Base-by-base conservation (phyloP, 352 stramenopile species). In the Halophytophthora polymorphica region DNA sequence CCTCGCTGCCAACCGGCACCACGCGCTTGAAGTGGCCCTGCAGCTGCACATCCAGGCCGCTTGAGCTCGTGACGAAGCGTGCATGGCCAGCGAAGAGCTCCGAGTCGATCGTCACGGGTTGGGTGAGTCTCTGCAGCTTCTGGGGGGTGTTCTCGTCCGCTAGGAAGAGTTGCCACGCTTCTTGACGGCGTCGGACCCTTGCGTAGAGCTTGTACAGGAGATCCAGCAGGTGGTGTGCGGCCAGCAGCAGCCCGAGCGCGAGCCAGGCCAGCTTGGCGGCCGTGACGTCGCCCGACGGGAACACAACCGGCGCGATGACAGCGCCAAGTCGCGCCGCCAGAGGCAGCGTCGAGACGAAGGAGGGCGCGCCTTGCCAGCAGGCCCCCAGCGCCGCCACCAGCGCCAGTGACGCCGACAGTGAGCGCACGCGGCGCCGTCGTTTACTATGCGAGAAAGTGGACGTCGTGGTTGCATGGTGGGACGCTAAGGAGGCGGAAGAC, bases 1-100 rank as follows among this genome's bases (percentile, higher is more conserved):
- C 11, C 25, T 67, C 62, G n/a, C 49, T 55, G 2, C 54, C 59
- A 0, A 48, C 39, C 6, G 71, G 58, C 1, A 73, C 59, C 0
- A 55, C 44, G 13, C 61, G 58, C 50, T 73, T 88, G 53, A 92
- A 88, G 11, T 53, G 61, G 2, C 78, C 81, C 44, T 92, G 78
- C 0, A 90, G 40, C 29, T 88, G 78, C 19, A 92, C 55, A 53
- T 68, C 74, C n/a, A 38, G 62, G 60, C 43, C 59, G 59, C 34
- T 71, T 78, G 46, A 45, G 49, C 2, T 45, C 56, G 39, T 53
- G 23, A 82, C 59, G 17, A 79, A 55, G 21, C 25, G 25, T 8
- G 67, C 37, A 14, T 64, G 58, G 3, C 71, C 71, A 22, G 60
- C 45, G 40, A 82, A 77, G 13, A 74, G 58, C 6, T 74, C 71